These are phyloP conservation scores for Botryosphaeria agaves DNA, from an alignment of 2,329 filamentous ascomycete species.

Conservation along the genomic window DNA sequence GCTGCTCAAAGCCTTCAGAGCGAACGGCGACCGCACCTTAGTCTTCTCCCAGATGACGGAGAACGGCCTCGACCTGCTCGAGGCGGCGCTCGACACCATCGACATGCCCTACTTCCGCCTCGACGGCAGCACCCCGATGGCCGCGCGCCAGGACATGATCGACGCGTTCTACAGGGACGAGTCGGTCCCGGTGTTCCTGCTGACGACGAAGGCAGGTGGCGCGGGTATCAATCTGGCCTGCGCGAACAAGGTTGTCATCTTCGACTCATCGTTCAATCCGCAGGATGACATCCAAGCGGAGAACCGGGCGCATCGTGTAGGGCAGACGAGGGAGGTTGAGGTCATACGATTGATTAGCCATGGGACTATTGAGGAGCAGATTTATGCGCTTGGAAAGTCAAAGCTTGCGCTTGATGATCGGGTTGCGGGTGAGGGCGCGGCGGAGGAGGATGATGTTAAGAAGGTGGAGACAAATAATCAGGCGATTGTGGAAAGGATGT, in stretches of 20 bases:
- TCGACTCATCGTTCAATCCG: slow-evolving; percentile 93
- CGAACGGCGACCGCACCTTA: slow-evolving; percentile 70
- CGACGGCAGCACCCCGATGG: slow-evolving; percentile 67
- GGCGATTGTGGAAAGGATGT: slow-evolving; percentile 21
- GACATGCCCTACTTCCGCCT: slow-evolving; percentile 68
- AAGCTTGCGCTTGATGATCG: slow-evolving; percentile 79
- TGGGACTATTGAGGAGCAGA: slow-evolving; percentile 81
- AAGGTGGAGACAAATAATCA: slow-evolving; percentile 25
- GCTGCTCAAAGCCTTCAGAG: slow-evolving; percentile 54
- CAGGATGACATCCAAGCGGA: slow-evolving; percentile 98
- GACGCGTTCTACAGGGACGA: slow-evolving; percentile 66
- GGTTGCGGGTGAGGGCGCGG: slow-evolving; percentile 43
- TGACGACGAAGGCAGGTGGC: slow-evolving; percentile 89
- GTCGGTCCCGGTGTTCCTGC: slow-evolving; percentile 73
- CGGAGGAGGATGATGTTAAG: slow-evolving; percentile 13
- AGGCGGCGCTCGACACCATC: slow-evolving; percentile 59
- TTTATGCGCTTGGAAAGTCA: slow-evolving; percentile 77
- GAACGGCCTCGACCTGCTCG: slow-evolving; percentile 71
- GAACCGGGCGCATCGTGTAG: slow-evolving; percentile 88
- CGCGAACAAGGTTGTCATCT: slow-evolving; percentile 95
- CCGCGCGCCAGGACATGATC: slow-evolving; percentile 71
- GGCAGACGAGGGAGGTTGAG: slow-evolving; percentile 80
- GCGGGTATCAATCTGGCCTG: slow-evolving; percentile 91
- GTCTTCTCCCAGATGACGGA: slow-evolving; percentile 91
- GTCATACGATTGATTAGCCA: slow-evolving; percentile 69